A percentile compares a stretch with the other conserved stretches of the same genome.
Evolutionary conservation across 306 rosid genomes (phyloP).

Genomic region (Carpinus viminea): DNA sequence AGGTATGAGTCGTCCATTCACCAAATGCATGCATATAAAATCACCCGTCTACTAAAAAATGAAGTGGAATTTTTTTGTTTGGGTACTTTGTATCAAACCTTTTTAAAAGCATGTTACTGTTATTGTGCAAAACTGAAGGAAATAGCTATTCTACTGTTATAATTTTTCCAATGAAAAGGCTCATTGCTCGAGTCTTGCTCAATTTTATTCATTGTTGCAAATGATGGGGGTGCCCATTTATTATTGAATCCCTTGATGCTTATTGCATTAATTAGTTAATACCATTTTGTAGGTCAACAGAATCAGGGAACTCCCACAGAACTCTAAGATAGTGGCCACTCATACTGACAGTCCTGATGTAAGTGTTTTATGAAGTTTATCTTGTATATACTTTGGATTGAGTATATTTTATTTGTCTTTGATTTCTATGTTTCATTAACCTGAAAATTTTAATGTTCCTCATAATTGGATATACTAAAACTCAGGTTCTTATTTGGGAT

Average conservation of each 20-base stretch:
- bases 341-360: conserved; percentile 99
- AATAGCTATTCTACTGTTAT: background rate
- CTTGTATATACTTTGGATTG: background rate
- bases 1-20: conserved; percentile 51
- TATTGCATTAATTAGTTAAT: conserved; percentile 15
- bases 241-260: conserved; percentile 1
- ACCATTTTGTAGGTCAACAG: conserved; percentile 80
- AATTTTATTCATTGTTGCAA: conserved; percentile 16
- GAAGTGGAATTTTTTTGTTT: background rate
- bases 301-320: conserved; percentile 95
- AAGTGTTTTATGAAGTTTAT: conserved; percentile 31
- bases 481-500: conserved; percentile 97
- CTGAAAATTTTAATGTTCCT: background rate
- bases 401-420: background rate
- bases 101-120: background rate
- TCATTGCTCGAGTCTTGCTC: background rate
- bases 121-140: background rate
- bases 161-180: background rate
- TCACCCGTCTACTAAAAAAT: background rate
- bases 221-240: background rate
- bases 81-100: background rate
- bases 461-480: conserved; percentile 2
- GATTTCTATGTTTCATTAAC: conserved; percentile 23
- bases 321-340: conserved; percentile 90
- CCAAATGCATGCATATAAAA: background rate